A percentile compares a stretch with the other conserved stretches of the same genome.
Conservation (phyloP, 768 basidiomycete species). For the Lactarius tabidus region DNA sequence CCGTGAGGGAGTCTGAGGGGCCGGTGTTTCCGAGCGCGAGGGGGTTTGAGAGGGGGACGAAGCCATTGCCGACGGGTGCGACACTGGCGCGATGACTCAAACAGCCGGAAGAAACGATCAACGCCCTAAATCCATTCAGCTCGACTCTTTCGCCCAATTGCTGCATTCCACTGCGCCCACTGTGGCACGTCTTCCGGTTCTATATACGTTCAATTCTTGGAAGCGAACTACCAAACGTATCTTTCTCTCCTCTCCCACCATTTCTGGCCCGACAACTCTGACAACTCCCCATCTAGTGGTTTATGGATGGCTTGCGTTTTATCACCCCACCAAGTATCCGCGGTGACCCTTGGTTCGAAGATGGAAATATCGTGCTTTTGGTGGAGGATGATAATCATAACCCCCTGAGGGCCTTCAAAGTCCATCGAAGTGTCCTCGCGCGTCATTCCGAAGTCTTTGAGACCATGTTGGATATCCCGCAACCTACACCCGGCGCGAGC, state of each 20-base stretch:
- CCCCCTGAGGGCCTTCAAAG: constrained; percentile 43
- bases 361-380: constrained; percentile 54
- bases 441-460: constrained; percentile 56
- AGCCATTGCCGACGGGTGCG: neutral
- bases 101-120: neutral
- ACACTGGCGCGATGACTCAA: neutral
- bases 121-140: neutral
- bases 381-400: constrained; percentile 32
- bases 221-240: neutral
- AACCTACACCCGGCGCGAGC: constrained; percentile 29
- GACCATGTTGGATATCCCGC: constrained; percentile 51
- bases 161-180: neutral
- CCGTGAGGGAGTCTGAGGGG: constrained; percentile 46
- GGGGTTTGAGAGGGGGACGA: constrained; percentile 31
- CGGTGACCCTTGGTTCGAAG: constrained; percentile 55
- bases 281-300: neutral
- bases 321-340: constrained; percentile 21
- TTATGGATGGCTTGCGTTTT: constrained; percentile 10
- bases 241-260: neutral
- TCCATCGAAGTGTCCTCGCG: constrained; percentile 44
- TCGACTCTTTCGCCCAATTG: neutral
- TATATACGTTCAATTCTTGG: no score
- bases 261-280: neutral
- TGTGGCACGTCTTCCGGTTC: neutral
- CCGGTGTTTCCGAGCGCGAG: constrained; percentile 37